phyloP scores from a whole-genome alignment of 208 protist species.

The Leishmania mexicana region DNA sequence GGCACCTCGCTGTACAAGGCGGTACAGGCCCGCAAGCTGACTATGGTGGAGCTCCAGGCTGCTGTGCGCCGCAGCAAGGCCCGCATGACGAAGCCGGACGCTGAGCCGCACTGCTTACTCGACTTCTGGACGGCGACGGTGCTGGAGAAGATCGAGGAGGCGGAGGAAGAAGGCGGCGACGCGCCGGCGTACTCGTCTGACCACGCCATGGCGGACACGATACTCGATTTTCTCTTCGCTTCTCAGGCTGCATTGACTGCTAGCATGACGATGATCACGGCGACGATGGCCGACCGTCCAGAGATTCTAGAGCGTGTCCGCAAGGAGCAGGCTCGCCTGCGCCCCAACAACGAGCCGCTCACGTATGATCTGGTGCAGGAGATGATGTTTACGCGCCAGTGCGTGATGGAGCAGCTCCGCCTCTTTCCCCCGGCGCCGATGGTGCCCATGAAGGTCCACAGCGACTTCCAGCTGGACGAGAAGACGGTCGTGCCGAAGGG shows the following conservation, averaged over 20 bases:
- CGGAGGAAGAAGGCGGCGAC: slow-evolving; percentile 73
- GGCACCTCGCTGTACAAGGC: slow-evolving; percentile 92
- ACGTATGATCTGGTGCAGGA: slow-evolving; percentile 86
- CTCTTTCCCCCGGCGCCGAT: slow-evolving; percentile 80
- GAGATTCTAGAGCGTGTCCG: slow-evolving; percentile 89
- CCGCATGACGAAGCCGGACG: slow-evolving; percentile 73
- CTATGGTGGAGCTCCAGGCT: slow-evolving; percentile 80
- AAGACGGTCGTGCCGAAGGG: slow-evolving; percentile 88
- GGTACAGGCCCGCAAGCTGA: slow-evolving; percentile 86
- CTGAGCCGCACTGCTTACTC: slow-evolving; percentile 87
- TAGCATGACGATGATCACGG: slow-evolving; percentile 84
- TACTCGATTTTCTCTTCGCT: slow-evolving; percentile 95
- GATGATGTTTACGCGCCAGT: slow-evolving; percentile 91
- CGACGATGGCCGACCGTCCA: slow-evolving; percentile 88
- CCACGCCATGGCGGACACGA: slow-evolving; percentile 90
- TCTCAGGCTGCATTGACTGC: slow-evolving; percentile 90
- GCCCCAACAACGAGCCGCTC: slow-evolving; percentile 77
- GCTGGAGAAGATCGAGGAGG: slow-evolving; percentile 66
- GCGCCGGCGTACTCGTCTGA: slow-evolving; percentile 71
- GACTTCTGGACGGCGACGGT: slow-evolving; percentile 92
- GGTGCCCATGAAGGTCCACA: slow-evolving; percentile 85
- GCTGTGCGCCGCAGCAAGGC: slow-evolving; percentile 80
- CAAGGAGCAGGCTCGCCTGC: slow-evolving; percentile 84
- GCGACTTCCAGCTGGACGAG: slow-evolving; percentile 78
- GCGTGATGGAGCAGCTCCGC: slow-evolving; percentile 82